Percentiles rank a stretch among this genome's conserved stretches.
phyloP scores from a whole-genome alignment of 768 basidiomycete genomes.

The Kwoniella newhampshirensis region DNA sequence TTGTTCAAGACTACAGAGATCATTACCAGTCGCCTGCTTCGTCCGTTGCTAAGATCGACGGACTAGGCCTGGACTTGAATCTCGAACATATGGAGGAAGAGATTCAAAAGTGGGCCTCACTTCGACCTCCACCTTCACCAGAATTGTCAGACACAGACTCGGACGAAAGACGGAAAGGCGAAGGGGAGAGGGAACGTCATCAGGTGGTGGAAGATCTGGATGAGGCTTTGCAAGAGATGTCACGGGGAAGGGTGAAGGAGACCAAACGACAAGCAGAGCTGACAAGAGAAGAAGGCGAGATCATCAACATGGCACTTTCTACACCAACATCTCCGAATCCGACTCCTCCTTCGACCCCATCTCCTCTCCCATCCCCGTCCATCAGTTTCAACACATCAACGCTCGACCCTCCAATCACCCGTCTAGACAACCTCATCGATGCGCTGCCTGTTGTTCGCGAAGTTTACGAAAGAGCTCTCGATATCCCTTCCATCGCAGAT shows the following conservation, averaged over 20 bases:
- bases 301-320: constrained; percentile 26
- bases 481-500: constrained; percentile 63
- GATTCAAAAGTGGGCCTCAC: not conserved
- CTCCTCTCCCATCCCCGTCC: not conserved
- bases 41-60: not conserved
- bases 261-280: constrained; percentile 36
- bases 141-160: too few relatives aligned
- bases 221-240: constrained; percentile 26
- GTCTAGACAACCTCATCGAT: constrained; percentile 27
- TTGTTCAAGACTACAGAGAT: constrained; percentile 19
- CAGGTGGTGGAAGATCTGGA: constrained; percentile 32
- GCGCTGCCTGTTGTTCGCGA: constrained; percentile 19
- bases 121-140: too few relatives aligned
- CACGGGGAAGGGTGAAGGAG: constrained; percentile 30
- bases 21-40: too few relatives aligned
- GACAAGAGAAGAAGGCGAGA: constrained; percentile 38
- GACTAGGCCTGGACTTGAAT: not conserved
- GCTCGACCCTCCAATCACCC: not conserved
- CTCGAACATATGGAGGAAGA: constrained; percentile 3
- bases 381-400: not conserved
- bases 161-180: not conserved
- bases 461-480: constrained; percentile 40
- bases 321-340: not conserved
- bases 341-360: not conserved
- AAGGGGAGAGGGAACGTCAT: constrained; percentile 5